A percentile compares a stretch with the other conserved stretches of the same genome.
These are phyloP conservation scores for Pelagomonas calceolata DNA, from an alignment of 108 stramenopile genomes.

Conservation along the genomic window DNA sequence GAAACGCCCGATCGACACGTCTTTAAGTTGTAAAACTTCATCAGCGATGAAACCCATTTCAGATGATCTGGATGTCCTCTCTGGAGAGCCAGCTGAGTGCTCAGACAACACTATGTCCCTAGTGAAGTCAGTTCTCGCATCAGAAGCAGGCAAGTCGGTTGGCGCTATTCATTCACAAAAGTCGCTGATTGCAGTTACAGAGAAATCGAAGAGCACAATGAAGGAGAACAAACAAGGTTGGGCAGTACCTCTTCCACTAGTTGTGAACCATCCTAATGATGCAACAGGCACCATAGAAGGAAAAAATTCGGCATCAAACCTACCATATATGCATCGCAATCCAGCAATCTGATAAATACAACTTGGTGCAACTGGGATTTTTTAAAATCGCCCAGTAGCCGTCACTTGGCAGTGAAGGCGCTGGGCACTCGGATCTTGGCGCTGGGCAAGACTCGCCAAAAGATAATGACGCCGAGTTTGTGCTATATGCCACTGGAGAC, in stretches of 20 bases:
- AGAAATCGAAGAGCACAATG: conserved; percentile 1
- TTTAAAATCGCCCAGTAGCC: too few species aligned
- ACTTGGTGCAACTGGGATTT: too few species aligned
- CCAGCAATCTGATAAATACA: conserved; percentile 36
- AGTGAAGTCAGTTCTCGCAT: not conserved
- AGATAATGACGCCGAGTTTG: too few species aligned
- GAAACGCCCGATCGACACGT: conserved; percentile 33
- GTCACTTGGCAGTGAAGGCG: too few species aligned
- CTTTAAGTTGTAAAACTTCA: conserved; percentile 27
- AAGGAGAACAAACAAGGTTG: conserved; percentile 20
- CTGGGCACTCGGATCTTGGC: too few species aligned
- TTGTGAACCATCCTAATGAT: conserved; percentile 37
- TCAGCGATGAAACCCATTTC: not conserved
- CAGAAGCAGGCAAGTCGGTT: not conserved
- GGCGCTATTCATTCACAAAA: conserved; percentile 18
- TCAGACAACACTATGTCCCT: not conserved
- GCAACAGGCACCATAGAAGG: conserved; percentile 31
- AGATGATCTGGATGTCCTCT: not conserved
- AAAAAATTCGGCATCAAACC: conserved; percentile 34
- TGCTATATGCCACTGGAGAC: too few species aligned
- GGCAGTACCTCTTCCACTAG: conserved; percentile 24
- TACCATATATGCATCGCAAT: conserved; percentile 49
- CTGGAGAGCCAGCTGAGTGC: conserved; percentile 23
- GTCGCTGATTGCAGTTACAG: conserved; percentile 26
- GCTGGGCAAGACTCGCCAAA: too few species aligned